Conservation (phyloP, 192 early-diverging fungal genomes). For the Umbelopsis ramanniana region DNA sequence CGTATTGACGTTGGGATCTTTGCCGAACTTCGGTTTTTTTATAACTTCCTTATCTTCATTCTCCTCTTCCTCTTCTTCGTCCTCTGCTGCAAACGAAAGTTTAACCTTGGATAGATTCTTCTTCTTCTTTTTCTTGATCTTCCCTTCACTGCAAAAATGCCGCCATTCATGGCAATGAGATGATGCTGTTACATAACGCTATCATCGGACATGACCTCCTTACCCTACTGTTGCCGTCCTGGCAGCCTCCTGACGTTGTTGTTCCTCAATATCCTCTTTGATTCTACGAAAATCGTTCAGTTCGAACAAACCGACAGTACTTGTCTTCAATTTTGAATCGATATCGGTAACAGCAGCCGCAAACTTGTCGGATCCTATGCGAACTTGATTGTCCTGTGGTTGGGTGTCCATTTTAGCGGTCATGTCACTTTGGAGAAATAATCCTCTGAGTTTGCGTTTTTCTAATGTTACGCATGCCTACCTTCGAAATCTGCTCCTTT, state of each 20-base stretch:
- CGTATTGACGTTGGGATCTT: constrained; percentile 91
- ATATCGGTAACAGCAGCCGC: constrained; percentile 75
- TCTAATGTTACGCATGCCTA: background rate
- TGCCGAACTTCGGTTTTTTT: constrained; percentile 63
- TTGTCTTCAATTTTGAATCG: constrained; percentile 84
- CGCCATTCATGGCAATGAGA: background rate
- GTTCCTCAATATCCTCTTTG: constrained; percentile 79
- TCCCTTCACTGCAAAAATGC: constrained; percentile 47
- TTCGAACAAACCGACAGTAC: constrained; percentile 87
- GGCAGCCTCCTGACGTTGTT: constrained; percentile 73
- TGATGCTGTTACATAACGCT: no score
- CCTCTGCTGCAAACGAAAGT: constrained; percentile 78
- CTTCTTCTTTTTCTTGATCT: constrained; percentile 66
- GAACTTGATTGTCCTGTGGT: constrained; percentile 65
- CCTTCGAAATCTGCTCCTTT: constrained; percentile 73
- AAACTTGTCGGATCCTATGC: constrained; percentile 76
- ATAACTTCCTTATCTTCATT: constrained; percentile 25
- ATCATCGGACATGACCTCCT: background rate
- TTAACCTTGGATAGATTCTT: constrained; percentile 62
- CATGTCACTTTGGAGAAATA: no score
- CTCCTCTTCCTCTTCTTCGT: constrained; percentile 52
- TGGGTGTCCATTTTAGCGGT: no score
- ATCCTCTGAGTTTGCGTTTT: background rate
- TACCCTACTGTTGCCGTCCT: constrained; percentile 56
- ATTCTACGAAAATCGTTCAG: constrained; percentile 91